Base-by-base conservation (phyloP, 768 basidiomycete genomes). In the Polyporus arcularius region DNA sequence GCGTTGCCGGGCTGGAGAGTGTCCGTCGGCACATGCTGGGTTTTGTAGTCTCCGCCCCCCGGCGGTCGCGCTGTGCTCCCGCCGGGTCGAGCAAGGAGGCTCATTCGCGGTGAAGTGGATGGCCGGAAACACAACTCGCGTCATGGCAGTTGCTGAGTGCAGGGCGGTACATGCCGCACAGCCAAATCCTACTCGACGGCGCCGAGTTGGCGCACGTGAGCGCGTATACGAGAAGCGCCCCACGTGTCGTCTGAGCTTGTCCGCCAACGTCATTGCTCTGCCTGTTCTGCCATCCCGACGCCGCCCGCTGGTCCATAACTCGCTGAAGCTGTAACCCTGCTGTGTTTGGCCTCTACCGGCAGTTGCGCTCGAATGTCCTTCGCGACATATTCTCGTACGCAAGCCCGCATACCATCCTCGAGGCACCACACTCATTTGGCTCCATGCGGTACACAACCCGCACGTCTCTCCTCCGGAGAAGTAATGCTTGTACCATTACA, bases 61-160 rank as follows among this genome's bases (percentile, higher is more conserved):
- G 61, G 61, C 43, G 61, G 65, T 48, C 48, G 32, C 49, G 50
- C 35, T n/a, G 51, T 42, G 46, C 21, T 41, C 50, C 66, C 62
- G 46, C 54, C 56, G 57, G 47, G 16, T 51, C 5, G 15, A 57
- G 61, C 65, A 55, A 50, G 52, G 52, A 39, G 42, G 42, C 47
- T 31, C 55, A 35, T 39, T 48, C 66, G 51, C 60, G 57, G 54
- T 55, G 63, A 53, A 52, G 15, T 26, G 28, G 47, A 58, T 56
- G 54, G 57, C 62, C 62, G 62, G 62, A 56, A 46, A 52, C 53
- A 52, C 50, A 49, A 57, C 55, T 50, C 42, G 62, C 62, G 62
- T 53, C 53, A 55, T 61, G 62, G 62, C 65, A 66, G 56, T 52
- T 59, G 61, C 59, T 63, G 61, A 57, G 59, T 58, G 57, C 47